Evolutionary conservation across 2,329 filamentous ascomycete genomes (phyloP).

Genomic region (Paramyrothecium roridum): DNA sequence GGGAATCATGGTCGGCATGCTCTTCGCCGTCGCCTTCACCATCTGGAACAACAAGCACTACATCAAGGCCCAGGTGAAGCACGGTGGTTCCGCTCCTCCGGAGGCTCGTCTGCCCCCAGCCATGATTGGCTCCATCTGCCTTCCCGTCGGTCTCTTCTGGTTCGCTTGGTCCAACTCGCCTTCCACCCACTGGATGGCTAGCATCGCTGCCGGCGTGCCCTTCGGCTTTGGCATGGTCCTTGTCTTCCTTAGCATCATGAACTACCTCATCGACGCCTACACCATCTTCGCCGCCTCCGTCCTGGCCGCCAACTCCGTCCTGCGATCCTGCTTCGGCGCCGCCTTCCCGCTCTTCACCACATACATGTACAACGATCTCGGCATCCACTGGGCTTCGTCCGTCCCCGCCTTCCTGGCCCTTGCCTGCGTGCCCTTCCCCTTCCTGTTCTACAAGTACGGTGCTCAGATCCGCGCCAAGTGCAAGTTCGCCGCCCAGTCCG

Average conservation of each 20-base stretch:
- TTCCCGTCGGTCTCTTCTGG: slow-evolving; percentile 57
- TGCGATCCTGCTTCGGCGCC: slow-evolving; percentile 66
- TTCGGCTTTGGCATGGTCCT: slow-evolving; percentile 52
- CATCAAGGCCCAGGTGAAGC: slow-evolving; percentile 20
- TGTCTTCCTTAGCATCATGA: slow-evolving; percentile 57
- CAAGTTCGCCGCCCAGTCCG: slow-evolving; percentile 1
- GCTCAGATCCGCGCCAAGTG: neutral
- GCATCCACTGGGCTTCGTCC: slow-evolving; percentile 69
- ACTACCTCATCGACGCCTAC: slow-evolving; percentile 63
- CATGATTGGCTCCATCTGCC: slow-evolving; percentile 49
- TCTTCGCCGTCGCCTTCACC: slow-evolving; percentile 46
- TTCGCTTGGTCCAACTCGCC: slow-evolving; percentile 57
- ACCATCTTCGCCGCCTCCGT: slow-evolving; percentile 70
- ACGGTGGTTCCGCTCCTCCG: slow-evolving; percentile 51
- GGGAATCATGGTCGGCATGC: slow-evolving; percentile 57
- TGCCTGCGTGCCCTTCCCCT: slow-evolving; percentile 50
- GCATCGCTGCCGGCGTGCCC: slow-evolving; percentile 26
- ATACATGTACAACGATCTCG: slow-evolving; percentile 47
- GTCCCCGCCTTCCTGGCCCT: slow-evolving; percentile 68
- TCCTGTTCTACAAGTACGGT: slow-evolving; percentile 3
- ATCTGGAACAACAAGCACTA: slow-evolving; percentile 47
- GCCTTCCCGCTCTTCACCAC: slow-evolving; percentile 67
- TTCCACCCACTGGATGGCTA: slow-evolving; percentile 49
- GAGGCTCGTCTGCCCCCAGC: slow-evolving; percentile 55
- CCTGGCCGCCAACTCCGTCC: slow-evolving; percentile 63